Percentiles rank a stretch among this genome's conserved stretches.
phyloP scores from a whole-genome alignment of 2,329 filamentous ascomycete species.

The Raffaelea arxii region DNA sequence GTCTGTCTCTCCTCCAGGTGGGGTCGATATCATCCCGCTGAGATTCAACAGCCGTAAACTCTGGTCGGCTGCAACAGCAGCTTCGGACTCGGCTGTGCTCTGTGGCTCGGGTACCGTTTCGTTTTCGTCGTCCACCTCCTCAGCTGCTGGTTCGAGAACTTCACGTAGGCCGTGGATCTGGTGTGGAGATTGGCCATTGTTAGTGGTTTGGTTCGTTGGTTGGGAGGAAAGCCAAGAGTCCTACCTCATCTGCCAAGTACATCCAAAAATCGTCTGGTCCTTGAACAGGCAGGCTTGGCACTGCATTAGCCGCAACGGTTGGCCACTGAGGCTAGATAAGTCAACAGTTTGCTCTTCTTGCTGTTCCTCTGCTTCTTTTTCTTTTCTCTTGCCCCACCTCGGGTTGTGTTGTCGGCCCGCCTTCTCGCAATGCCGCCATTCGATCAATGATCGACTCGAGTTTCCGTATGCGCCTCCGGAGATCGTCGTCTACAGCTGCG shows the following conservation, averaged over 20 bases:
- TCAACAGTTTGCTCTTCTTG: not conserved
- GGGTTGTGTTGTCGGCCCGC: not conserved
- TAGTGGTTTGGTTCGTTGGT: no score
- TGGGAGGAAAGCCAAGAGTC: no score
- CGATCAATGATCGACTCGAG: conserved; percentile 1
- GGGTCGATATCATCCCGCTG: no score
- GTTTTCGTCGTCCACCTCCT: not conserved
- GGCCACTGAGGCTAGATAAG: not conserved
- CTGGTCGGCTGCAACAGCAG: no score
- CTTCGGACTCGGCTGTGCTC: not conserved
- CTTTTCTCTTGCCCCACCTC: not conserved
- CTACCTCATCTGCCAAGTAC: not conserved
- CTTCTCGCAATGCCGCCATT: not conserved
- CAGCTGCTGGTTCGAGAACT: not conserved
- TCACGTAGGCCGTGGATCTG: conserved; percentile 2
- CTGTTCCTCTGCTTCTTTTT: not conserved
- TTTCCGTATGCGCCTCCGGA: not conserved
- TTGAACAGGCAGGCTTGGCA: not conserved
- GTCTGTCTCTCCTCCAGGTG: no score
- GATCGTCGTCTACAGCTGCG: not conserved
- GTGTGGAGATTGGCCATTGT: no score
- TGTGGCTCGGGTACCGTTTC: not conserved
- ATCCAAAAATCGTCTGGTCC: conserved; percentile 6
- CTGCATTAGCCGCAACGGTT: not conserved
- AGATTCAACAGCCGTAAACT: no score